Conservation (phyloP, 176 grass and related monocot species). For the Rhynchospora pubera region DNA sequence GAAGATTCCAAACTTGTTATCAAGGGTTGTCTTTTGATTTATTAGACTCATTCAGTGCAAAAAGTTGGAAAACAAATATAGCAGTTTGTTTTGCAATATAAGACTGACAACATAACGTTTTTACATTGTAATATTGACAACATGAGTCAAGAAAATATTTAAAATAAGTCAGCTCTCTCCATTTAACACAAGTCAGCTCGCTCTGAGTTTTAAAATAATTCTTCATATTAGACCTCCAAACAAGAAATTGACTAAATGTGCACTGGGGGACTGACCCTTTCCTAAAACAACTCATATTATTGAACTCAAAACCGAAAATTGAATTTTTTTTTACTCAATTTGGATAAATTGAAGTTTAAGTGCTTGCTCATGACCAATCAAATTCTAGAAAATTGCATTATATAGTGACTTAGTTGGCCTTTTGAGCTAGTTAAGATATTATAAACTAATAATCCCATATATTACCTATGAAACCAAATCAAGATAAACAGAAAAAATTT, state of each 20-base stretch:
- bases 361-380: neutral
- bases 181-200: too few species aligned
- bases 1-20: neutral
- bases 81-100: neutral
- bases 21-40: neutral
- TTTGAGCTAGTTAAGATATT: too few species aligned
- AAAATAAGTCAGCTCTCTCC: neutral
- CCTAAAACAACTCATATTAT: neutral
- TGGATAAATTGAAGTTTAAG: neutral
- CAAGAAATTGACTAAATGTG: neutral
- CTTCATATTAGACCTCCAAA: neutral
- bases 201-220: neutral
- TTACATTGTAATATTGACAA: constrained; percentile 2
- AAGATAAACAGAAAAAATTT: neutral
- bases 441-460: neutral
- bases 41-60: neutral
- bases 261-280: neutral
- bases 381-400: neutral
- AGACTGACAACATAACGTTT: neutral
- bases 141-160: neutral
- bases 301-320: neutral
- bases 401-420: neutral
- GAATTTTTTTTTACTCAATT: too few species aligned
- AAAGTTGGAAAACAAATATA: neutral
- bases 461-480: neutral